phyloP scores from a whole-genome alignment of 2,329 filamentous ascomycete genomes.

The Ophiosphaerella herpotricha region DNA sequence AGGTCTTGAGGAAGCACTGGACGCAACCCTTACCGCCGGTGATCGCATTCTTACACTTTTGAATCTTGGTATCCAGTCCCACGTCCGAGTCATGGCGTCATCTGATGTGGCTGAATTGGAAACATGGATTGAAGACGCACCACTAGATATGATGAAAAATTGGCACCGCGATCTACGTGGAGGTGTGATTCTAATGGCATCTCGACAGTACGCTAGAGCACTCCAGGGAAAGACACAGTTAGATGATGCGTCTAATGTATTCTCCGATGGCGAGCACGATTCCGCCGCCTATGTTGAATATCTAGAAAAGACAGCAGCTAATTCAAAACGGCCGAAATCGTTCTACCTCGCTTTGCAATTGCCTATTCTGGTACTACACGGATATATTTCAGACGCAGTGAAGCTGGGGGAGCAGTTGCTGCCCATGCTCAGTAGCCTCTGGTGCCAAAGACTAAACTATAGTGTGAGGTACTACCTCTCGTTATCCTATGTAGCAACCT shows the following conservation, averaged over 20 bases:
- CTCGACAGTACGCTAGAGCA: slow-evolving; percentile 69
- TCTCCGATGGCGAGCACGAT: slow-evolving; percentile 71
- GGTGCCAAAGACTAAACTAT: slow-evolving; percentile 51
- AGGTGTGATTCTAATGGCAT: slow-evolving; percentile 68
- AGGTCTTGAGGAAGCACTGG: slow-evolving; percentile 67
- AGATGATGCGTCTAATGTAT: slow-evolving; percentile 58
- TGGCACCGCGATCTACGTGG: slow-evolving; percentile 75
- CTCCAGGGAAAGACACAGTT: slow-evolving; percentile 73
- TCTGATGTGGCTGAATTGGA: slow-evolving; percentile 73
- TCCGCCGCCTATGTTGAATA: slow-evolving; percentile 59
- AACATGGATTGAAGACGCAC: slow-evolving; percentile 71
- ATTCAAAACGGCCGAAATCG: slow-evolving; percentile 66
- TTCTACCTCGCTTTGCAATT: slow-evolving; percentile 67
- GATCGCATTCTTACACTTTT: slow-evolving; percentile 74
- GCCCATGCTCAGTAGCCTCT: slow-evolving; percentile 49
- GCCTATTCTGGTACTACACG: slow-evolving; percentile 49
- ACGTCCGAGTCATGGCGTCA: slow-evolving; percentile 70
- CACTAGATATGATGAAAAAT: slow-evolving; percentile 72
- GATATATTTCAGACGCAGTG: slow-evolving; percentile 49
- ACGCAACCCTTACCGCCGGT: slow-evolving; percentile 68
- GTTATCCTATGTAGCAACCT: slow-evolving; percentile 46
- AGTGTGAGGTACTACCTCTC: slow-evolving; percentile 50
- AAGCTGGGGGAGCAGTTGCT: slow-evolving; percentile 49
- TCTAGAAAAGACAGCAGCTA: slow-evolving; percentile 55
- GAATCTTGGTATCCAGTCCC: slow-evolving; percentile 69